Evolutionary conservation across 371 early-diverging fungal genomes (phyloP).

Genomic region (Pancytospora philotis): DNA sequence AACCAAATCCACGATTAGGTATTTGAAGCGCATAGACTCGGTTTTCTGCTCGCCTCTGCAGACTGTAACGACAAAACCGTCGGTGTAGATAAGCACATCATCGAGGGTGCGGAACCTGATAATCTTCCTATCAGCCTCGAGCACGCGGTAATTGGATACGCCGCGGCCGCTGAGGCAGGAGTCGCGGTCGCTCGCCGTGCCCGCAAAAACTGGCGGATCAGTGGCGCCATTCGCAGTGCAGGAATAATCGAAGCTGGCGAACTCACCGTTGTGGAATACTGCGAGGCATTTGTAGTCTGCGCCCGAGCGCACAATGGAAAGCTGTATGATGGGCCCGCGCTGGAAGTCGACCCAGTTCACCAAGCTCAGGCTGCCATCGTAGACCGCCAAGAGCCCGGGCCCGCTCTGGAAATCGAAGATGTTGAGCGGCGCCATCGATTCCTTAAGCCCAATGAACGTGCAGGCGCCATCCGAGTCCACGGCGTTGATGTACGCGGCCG

Average conservation of each 20-base stretch:
- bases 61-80: neutral
- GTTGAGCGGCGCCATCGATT: neutral
- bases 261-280: too few species aligned
- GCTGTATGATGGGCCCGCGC: neutral
- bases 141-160: too few species aligned
- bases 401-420: neutral
- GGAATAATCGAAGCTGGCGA: too few species aligned
- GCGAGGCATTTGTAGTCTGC: too few species aligned
- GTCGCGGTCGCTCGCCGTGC: too few species aligned
- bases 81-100: neutral
- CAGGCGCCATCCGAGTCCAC: neutral
- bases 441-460: constrained; percentile 2
- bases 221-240: too few species aligned
- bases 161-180: too few species aligned
- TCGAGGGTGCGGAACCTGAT: neutral
- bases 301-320: neutral
- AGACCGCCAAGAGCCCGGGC: neutral
- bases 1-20: constrained; percentile 5
- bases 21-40: neutral
- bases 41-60: neutral
- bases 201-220: too few species aligned
- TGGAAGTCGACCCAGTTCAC: neutral
- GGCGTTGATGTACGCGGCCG: neutral
- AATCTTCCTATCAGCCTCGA: neutral
- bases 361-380: neutral